These are phyloP conservation scores for Athelia sp. DNA, from an alignment of 1,284 basidiomycete genomes.

Conservation along the genomic window DNA sequence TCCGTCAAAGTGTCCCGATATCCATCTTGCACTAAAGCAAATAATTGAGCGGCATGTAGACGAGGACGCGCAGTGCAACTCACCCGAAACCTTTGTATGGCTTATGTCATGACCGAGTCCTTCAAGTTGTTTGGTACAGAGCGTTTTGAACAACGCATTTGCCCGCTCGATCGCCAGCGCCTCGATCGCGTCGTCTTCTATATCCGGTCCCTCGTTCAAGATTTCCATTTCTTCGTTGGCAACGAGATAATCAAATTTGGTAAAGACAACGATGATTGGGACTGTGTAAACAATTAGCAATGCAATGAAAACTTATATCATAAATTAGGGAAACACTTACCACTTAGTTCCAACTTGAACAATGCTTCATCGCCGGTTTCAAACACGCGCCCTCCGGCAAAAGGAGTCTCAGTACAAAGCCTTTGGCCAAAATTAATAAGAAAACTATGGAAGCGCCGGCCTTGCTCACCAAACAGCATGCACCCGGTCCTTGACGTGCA, in stretches of 20 bases:
- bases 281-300: slow-evolving; percentile 10
- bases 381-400: slow-evolving; percentile 15
- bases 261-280: slow-evolving; percentile 24
- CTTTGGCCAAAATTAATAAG: neutral
- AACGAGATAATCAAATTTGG: slow-evolving; percentile 21
- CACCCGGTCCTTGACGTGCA: slow-evolving; percentile 18
- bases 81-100: neutral
- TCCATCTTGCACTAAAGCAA: no score
- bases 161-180: neutral
- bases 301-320: no score
- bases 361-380: slow-evolving; percentile 20
- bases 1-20: neutral
- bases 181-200: neutral
- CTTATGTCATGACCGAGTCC: neutral
- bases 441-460: neutral
- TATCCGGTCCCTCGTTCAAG: neutral
- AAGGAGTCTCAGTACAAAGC: slow-evolving; percentile 21
- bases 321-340: neutral
- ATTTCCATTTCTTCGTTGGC: slow-evolving; percentile 4
- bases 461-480: slow-evolving; percentile 23
- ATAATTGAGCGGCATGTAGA: no score
- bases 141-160: neutral
- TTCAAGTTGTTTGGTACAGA: neutral
- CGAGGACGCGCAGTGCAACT: no score
- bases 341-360: slow-evolving; percentile 12